Conservation (phyloP, 352 stramenopile genomes). For the Blastocystis sp. region DNA sequence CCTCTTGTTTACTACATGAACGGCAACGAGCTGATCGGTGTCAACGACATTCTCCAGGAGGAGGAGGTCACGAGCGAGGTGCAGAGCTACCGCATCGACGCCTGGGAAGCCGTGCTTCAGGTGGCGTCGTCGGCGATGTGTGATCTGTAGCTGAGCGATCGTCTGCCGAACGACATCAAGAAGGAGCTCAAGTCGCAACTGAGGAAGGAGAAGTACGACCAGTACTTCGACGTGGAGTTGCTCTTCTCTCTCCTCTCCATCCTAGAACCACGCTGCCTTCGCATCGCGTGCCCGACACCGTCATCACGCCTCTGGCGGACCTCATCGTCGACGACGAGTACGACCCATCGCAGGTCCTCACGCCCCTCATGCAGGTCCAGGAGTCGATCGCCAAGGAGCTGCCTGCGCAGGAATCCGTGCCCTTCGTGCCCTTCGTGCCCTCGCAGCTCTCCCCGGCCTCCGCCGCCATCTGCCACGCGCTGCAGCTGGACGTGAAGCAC, state of each 20-base stretch:
- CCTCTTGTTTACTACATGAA: neutral
- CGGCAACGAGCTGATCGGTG: neutral
- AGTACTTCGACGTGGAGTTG: constrained; percentile 35
- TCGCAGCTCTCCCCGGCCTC: neutral
- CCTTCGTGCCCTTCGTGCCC: neutral
- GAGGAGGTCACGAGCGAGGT: neutral
- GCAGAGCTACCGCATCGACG: neutral
- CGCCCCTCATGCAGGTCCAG: neutral
- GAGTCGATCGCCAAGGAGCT: neutral
- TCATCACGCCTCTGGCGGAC: constrained; percentile 7
- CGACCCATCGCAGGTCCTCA: neutral
- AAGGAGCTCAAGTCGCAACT: neutral
- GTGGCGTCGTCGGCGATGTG: neutral
- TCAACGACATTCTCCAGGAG: neutral
- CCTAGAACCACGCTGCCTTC: neutral
- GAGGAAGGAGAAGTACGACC: neutral
- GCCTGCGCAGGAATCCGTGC: neutral
- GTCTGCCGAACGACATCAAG: constrained; percentile 8
- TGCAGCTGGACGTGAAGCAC: constrained; percentile 37
- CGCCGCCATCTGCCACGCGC: neutral
- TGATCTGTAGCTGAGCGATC: neutral
- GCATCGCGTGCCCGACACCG: constrained; percentile 24
- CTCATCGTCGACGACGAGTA: constrained; percentile 18
- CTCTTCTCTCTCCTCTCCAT: neutral
- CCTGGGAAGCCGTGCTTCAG: constrained; percentile 27